Conservation (phyloP, 1,284 basidiomycete species). For the Pseudozyma tsukubaensis region DNA sequence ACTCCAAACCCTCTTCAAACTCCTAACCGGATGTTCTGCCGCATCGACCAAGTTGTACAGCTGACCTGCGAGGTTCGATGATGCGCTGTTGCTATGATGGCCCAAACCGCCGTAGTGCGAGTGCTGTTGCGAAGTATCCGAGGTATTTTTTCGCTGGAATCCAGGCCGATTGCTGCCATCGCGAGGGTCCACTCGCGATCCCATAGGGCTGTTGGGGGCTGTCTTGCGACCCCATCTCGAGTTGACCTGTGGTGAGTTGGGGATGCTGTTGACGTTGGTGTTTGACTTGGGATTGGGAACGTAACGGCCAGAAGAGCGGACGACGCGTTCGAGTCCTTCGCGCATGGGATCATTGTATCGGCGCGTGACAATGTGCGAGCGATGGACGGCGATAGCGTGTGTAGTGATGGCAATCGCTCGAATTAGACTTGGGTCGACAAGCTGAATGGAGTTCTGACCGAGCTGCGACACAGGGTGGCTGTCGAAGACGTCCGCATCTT, state of each 20-base stretch:
- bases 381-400: slow-evolving; percentile 60
- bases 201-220: slow-evolving; percentile 43
- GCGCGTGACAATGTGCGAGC: slow-evolving; percentile 62
- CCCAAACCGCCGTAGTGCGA: slow-evolving; percentile 7
- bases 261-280: neutral
- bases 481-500: slow-evolving; percentile 38
- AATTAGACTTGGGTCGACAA: slow-evolving; percentile 61
- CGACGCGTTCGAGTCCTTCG: slow-evolving; percentile 55
- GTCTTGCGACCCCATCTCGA: slow-evolving; percentile 47
- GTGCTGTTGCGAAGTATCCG: slow-evolving; percentile 15
- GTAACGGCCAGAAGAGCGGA: slow-evolving; percentile 43
- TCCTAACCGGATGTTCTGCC: slow-evolving; percentile 54
- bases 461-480: slow-evolving; percentile 21
- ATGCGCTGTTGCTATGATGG: slow-evolving; percentile 7
- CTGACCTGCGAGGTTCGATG: slow-evolving; percentile 37
- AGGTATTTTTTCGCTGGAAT: slow-evolving; percentile 25
- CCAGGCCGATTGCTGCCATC: slow-evolving; percentile 22
- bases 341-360: slow-evolving; percentile 66
- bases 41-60: slow-evolving; percentile 50
- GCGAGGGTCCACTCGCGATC: slow-evolving; percentile 15
- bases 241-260: slow-evolving; percentile 29
- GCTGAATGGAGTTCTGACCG: slow-evolving; percentile 27
- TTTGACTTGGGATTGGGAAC: slow-evolving; percentile 3
- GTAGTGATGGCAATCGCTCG: slow-evolving; percentile 65
- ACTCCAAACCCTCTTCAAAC: slow-evolving; percentile 54